A percentile compares a stretch with the other conserved stretches of the same genome.
These are phyloP conservation scores for Penicillium samsonianum DNA, from an alignment of 495 filamentous ascomycete genomes.

Conservation along the genomic window DNA sequence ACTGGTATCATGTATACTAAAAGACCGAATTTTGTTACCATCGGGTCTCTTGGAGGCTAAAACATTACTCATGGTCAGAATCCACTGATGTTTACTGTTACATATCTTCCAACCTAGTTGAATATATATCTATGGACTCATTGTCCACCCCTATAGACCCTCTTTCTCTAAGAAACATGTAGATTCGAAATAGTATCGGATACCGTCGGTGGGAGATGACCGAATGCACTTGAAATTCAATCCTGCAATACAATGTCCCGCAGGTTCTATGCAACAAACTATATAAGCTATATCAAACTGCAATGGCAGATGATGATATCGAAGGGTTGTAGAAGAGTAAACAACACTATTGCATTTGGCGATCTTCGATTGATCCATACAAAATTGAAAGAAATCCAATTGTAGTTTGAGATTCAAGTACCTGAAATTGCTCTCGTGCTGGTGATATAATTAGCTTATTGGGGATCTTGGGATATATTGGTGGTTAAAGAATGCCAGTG, in stretches of 20 bases:
- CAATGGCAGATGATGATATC: not conserved
- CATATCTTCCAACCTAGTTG: not conserved
- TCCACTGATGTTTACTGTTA: not conserved
- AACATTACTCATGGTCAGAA: not conserved
- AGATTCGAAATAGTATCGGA: not conserved
- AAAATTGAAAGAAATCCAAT: not conserved
- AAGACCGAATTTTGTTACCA: not conserved
- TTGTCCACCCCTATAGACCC: not conserved
- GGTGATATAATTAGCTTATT: not conserved
- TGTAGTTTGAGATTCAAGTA: not conserved
- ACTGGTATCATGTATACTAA: slow-evolving; percentile 4
- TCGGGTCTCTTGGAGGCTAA: not conserved
- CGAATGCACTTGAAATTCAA: not conserved
- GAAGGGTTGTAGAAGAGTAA: not conserved
- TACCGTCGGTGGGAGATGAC: not conserved
- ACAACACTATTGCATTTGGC: not conserved
- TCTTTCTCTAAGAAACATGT: not conserved
- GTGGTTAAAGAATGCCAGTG: not conserved
- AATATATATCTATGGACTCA: not conserved
- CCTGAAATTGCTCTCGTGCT: not conserved
- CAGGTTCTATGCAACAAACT: no score
- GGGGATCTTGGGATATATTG: not conserved
- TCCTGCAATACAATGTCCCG: no score
- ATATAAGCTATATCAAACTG: not conserved
- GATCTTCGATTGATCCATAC: not conserved